Evolutionary conservation across 2,329 filamentous ascomycete genomes (phyloP).

Genomic region (Pseudogymnoascus sp.): DNA sequence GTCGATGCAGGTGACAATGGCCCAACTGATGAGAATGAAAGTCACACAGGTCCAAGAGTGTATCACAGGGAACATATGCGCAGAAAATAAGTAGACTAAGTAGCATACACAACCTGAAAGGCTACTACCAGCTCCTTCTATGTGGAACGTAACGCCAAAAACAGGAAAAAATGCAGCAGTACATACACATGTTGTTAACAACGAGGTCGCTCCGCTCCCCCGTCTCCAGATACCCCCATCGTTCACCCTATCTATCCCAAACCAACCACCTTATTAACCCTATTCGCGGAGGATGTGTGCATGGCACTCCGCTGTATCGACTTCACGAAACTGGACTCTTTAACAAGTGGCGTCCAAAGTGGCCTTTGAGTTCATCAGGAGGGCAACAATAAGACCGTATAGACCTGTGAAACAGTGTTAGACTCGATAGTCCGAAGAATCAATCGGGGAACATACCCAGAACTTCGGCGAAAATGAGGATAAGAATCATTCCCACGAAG

Average conservation of each 20-base stretch:
- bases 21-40: neutral
- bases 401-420: constrained; percentile 56
- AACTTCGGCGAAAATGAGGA: constrained; percentile 80
- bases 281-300: neutral
- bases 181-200: constrained; percentile 26
- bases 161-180: constrained; percentile 21
- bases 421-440: constrained; percentile 15
- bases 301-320: neutral
- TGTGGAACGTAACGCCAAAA: constrained; percentile 28
- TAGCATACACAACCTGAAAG: constrained; percentile 27
- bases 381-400: constrained; percentile 95
- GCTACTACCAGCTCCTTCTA: constrained; percentile 24
- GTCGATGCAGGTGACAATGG: neutral
- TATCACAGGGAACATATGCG: neutral
- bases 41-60: neutral
- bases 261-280: neutral
- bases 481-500: constrained; percentile 73
- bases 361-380: constrained; percentile 98
- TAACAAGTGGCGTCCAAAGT: constrained; percentile 55
- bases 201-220: constrained; percentile 14
- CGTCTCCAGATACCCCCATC: neutral
- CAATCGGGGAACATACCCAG: constrained; percentile 47
- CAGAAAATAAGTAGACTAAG: constrained; percentile 19
- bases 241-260: constrained; percentile 4
- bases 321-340: constrained; percentile 16